phyloP scores from a whole-genome alignment of 2,329 filamentous ascomycete genomes.

The Xylaria sp. region DNA sequence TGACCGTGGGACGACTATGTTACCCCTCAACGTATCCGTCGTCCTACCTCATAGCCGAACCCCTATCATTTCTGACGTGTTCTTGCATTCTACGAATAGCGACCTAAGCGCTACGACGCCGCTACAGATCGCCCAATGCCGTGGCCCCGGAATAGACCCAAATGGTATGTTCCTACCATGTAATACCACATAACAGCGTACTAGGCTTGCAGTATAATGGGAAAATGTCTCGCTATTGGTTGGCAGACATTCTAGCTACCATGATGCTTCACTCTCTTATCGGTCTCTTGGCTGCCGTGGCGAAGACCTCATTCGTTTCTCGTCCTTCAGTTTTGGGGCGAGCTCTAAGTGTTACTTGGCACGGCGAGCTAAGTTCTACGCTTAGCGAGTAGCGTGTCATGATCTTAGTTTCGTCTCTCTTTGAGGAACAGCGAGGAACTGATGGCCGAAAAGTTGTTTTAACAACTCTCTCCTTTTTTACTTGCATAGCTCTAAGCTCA shows the following conservation, averaged over 20 bases:
- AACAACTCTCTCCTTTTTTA: background rate
- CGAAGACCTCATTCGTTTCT: background rate
- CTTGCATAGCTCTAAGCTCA: background rate
- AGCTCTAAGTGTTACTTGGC: background rate
- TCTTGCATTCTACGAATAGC: conserved; percentile 20
- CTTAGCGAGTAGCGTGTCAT: background rate
- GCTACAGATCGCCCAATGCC: conserved; percentile 30
- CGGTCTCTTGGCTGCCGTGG: background rate
- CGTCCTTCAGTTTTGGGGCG: background rate
- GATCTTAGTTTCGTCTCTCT: background rate
- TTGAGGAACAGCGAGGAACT: background rate
- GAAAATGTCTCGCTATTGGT: conserved; percentile 11
- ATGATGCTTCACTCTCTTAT: background rate
- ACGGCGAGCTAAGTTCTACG: background rate
- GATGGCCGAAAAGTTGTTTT: background rate
- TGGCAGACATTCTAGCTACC: background rate
- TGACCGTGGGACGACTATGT: conserved; percentile 5
- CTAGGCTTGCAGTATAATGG: conserved; percentile 7
- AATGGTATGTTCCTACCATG: conserved; percentile 16
- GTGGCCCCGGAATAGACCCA: conserved; percentile 27
- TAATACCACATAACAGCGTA: conserved; percentile 12
- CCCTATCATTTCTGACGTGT: conserved; percentile 28
- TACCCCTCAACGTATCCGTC: background rate
- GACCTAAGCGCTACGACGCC: conserved; percentile 13
- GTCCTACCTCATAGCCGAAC: conserved; percentile 18